Conservation (phyloP, 768 basidiomycete species). For the Pisolithus marmoratus region DNA sequence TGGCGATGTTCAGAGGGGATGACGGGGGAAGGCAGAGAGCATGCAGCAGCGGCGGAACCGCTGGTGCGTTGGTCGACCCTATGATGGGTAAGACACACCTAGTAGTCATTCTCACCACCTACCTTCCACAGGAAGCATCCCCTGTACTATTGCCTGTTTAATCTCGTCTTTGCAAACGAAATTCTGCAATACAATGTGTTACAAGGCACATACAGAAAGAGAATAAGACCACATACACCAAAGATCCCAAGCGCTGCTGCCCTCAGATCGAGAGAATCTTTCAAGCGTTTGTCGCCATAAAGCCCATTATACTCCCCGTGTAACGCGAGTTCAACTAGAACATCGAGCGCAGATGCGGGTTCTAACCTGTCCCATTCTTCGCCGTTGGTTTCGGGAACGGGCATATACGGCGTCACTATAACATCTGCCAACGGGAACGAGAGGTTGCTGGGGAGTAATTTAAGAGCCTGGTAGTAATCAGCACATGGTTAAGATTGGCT, state of each 20-base stretch:
- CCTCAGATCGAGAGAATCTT: slow-evolving; percentile 69
- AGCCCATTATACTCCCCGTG: slow-evolving; percentile 85
- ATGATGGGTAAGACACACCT: not conserved
- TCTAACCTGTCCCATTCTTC: slow-evolving; percentile 93
- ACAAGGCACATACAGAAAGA: not conserved
- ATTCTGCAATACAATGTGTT: slow-evolving; percentile 40
- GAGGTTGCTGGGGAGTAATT: slow-evolving; percentile 47
- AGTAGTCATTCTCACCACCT: not conserved
- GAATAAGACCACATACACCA: slow-evolving; percentile 52
- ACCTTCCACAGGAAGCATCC: slow-evolving; percentile 64
- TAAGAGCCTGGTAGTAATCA: slow-evolving; percentile 40
- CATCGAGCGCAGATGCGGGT: slow-evolving; percentile 73
- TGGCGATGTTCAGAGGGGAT: slow-evolving; percentile 50
- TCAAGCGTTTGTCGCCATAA: slow-evolving; percentile 50
- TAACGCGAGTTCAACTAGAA: slow-evolving; percentile 72
- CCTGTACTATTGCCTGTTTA: slow-evolving; percentile 59
- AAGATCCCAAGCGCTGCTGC: slow-evolving; percentile 76
- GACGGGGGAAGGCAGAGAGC: slow-evolving; percentile 61
- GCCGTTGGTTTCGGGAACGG: slow-evolving; percentile 76
- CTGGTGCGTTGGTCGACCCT: slow-evolving; percentile 33
- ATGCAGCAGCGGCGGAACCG: slow-evolving; percentile 63
- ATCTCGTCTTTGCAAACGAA: slow-evolving; percentile 73
- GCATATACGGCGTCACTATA: slow-evolving; percentile 65
- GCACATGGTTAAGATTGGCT: slow-evolving; percentile 22
- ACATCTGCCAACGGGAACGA: slow-evolving; percentile 64